Base-by-base conservation (phyloP, 805 yeast genomes). In the Saccharomycopsis fibuligera region DNA sequence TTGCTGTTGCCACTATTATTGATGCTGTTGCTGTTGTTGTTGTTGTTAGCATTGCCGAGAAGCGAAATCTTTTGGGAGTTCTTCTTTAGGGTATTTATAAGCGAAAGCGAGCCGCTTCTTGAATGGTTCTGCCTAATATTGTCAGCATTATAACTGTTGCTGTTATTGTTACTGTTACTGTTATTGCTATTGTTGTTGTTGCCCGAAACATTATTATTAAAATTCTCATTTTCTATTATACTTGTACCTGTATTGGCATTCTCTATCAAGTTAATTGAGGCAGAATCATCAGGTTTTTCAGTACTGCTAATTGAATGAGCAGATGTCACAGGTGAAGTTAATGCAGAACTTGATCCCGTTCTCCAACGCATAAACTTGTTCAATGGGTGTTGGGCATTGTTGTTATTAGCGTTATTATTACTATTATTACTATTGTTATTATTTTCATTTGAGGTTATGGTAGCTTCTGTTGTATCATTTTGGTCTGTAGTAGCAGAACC, bases 321-420 rank as follows among this genome's bases (percentile, higher is more conserved):
- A 4, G 40, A 35, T 5, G 41, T 35, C n/a, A 25, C 31, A 5
- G 40, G 41, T 8, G 39, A 33, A 22, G 38, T 21, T 10, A 27
- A 27, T 19, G 45, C 16, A 14, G 50, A 41, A 8, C 29, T 14
- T 6, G 51, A 42, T 10, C 36, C 21, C 24, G 36, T 30, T 31
- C 50, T 42, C 55, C 55, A 52, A 23, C 39, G 27, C 35, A 49
- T 49, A 19, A 49, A 47, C 27, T 36, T 52, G 21, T 35, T 44
- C 4, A 51, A 42, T 4, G 54, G 45, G 19, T 25, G 37, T 21
- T 29, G 24, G n/a, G 42, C 27, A 19, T 19, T 27, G 4, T 12
- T 12, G 23, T 19, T 33, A 37, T 4, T 40, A 21, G 23, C 14
- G 24, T 22, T 42, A 14, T 22, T 29, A 43, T 35, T 43, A 25